Evolutionary conservation across 306 rosid species (phyloP), one percentile per base, ranked within the genome.

Genomic region (Cucumis hystrix): DNA sequence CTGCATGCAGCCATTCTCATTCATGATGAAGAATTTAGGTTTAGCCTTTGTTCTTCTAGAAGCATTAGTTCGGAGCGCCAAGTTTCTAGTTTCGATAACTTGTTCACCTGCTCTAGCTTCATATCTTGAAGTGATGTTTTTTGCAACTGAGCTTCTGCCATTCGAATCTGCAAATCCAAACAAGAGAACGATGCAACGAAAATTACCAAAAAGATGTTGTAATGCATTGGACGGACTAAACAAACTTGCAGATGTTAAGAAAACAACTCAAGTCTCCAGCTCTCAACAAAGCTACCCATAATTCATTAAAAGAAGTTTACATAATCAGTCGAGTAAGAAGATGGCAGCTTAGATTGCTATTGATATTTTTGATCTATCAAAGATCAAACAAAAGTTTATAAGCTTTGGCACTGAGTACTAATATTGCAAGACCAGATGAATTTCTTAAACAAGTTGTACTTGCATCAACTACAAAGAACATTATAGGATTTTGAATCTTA

Each of bases 101-200:
- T 93, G 61, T 93, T 93, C 83, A 83, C 73, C 87, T 90, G 97
- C 78, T 89, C 98, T 1, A 89, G 87, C 77, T 88, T 89, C 82
- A 83, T 62, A 74, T 90, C 97, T 69, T 86, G 86, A 78, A 79
- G 82, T 75, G 81, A 56, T 23, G 85, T 79, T 84, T 91, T 91
- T 88, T 88, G 92, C 80, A 77, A 89, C 33, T 85, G 90, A 37
- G 90, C 88, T 84, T 93, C 98, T 13, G 90, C 78, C 30, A 84
- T 91, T 81, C 97, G 92, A 78, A 93, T 88, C 98, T 93, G 88
- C 90, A 88, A 57, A 11, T 13, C 77, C 10, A 51, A 73, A 17
- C 63, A 30, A 17, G 62, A 52, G 41, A 20, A 21, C 55, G 39
- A 67, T 0, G 39, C 57, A 43, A 40, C 2, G 73, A 11, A 66